phyloP scores from a whole-genome alignment of 495 filamentous ascomycete species.

The Aspergillus olivimuriae region DNA sequence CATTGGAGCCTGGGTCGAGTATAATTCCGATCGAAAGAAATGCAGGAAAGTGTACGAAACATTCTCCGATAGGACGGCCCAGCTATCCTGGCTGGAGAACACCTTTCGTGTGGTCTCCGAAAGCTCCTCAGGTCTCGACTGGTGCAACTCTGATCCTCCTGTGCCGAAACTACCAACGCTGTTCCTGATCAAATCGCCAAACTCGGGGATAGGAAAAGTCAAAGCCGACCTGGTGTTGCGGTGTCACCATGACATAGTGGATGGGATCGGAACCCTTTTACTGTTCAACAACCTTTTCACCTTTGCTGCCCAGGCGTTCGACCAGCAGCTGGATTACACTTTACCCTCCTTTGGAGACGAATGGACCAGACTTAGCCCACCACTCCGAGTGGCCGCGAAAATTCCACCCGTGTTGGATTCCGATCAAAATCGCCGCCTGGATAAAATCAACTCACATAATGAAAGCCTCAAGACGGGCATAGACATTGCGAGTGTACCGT shows the following conservation, averaged over 20 bases:
- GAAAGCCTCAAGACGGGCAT: constrained; percentile 8
- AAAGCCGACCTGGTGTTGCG: constrained; percentile 35
- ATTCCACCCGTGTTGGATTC: constrained; percentile 8
- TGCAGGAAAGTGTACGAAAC: constrained; percentile 36
- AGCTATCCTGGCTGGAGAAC: constrained; percentile 26
- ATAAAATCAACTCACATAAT: constrained; percentile 10
- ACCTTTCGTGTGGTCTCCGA: constrained; percentile 29
- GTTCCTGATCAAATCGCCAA: constrained; percentile 25
- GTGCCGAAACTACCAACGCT: constrained; percentile 30
- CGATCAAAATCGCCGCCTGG: constrained; percentile 7
- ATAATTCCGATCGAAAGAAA: constrained; percentile 13
- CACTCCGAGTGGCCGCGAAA: constrained; percentile 16
- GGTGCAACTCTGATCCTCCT: constrained; percentile 36
- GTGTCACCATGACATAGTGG: constrained; percentile 41
- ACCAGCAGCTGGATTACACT: constrained; percentile 1
- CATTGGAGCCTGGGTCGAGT: constrained; percentile 31
- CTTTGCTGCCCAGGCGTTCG: constrained; percentile 10
- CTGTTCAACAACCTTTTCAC: constrained; percentile 24
- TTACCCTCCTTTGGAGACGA: constrained; percentile 14
- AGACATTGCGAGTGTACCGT: constrained; percentile 17
- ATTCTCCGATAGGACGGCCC: constrained; percentile 8
- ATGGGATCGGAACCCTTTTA: constrained; percentile 42
- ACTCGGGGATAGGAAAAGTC: constrained; percentile 1
- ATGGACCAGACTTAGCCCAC: constrained; percentile 19
- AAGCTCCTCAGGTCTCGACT: constrained; percentile 24